A percentile compares a stretch with the other conserved stretches of the same genome.
phyloP scores from a whole-genome alignment of 257 asterid species.

The Penstemon newberryi region DNA sequence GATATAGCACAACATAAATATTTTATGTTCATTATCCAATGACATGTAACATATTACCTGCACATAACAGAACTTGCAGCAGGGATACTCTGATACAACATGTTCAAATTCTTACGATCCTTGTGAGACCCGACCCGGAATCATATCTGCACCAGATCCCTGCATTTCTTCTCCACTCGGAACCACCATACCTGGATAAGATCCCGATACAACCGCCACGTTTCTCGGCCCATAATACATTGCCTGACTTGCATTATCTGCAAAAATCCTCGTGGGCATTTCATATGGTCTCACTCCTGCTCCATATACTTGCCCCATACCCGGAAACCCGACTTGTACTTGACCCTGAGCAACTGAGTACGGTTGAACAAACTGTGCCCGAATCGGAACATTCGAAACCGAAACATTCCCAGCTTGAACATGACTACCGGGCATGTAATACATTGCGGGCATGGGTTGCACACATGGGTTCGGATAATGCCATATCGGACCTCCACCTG shows the following conservation, averaged over 20 bases:
- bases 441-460: constrained; percentile 63
- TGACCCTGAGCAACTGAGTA: constrained; percentile 49
- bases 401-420: constrained; percentile 46
- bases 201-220: constrained; percentile 48
- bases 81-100: background rate
- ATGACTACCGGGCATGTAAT: constrained; percentile 52
- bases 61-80: background rate
- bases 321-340: constrained; percentile 59
- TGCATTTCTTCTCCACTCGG: constrained; percentile 63
- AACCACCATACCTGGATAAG: constrained; percentile 54
- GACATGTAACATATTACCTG: background rate
- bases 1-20: constrained; percentile 12
- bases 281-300: constrained; percentile 58
- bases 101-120: constrained; percentile 19
- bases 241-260: constrained; percentile 47
- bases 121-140: constrained; percentile 57
- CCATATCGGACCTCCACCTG: constrained; percentile 56
- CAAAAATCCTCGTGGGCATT: constrained; percentile 41
- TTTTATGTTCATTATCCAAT: constrained; percentile 23
- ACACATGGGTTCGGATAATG: constrained; percentile 58
- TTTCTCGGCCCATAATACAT: constrained; percentile 58
- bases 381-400: constrained; percentile 31
- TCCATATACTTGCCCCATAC: constrained; percentile 49
- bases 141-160: constrained; percentile 43
- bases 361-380: constrained; percentile 50